Base-by-base conservation (phyloP, 495 filamentous ascomycete genomes). In the Penicillium odoratum region DNA sequence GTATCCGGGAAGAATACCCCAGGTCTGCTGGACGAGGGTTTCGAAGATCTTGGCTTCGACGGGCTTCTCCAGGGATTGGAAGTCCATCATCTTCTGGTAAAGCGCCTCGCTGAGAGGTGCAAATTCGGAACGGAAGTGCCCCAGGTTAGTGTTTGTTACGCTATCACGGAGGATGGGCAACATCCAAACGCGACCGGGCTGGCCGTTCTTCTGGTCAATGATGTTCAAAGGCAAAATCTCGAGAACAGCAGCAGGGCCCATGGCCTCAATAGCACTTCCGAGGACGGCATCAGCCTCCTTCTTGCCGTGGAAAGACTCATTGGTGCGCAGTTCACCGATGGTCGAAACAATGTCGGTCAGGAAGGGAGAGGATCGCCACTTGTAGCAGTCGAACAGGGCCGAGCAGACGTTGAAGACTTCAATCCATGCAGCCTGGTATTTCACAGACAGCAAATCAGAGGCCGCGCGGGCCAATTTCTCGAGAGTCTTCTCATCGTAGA, bases 31-130 rank as follows among this genome's bases (percentile, higher is more conserved):
- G 2, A 98, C 90, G 1, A 98, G 69, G 0, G 94, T 98, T 72
- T 98, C 94, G 72, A 93, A 98, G 57, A 98, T 95, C 78, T 98
- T 98, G 64, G 90, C 84, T 68, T 97, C 91, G 77, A 97, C 89
- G 0, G 90, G 90, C 77, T 95, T 97, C 68, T 91, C 88, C 7
- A 83, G 83, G 3, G 82, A 77, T 10, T 85, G 88, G 63, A 91
- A 87, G 49, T 93, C 88, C 40, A 96, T 76, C 16, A 97, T 89
- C 57, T 83, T 86, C 69, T 97, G 91, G 71, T 92, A 97, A 74
- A 98, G 91, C 9, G 77, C 75, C 65, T 96, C 90, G 68, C 93
- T 97, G 40, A 98, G 71, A 13, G 95, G 92, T 15, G 96, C 86
- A 62, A 98, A 84, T 61, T 93, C 89, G 15, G 81, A 75, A 58